Evolutionary conservation across 768 basidiomycete genomes (phyloP).

Genomic region (Jaapia argillacea): DNA sequence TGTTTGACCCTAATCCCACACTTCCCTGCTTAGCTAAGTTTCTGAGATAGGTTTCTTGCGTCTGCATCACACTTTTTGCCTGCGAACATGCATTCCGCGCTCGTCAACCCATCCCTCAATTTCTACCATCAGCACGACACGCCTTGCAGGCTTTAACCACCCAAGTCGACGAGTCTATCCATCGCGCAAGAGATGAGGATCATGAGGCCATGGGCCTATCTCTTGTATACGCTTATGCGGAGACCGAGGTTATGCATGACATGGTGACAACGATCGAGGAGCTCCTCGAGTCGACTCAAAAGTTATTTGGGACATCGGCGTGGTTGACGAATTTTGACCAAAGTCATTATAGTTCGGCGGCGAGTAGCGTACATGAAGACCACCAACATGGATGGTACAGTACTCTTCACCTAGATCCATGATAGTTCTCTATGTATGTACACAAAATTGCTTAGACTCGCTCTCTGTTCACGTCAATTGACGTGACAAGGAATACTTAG

Average conservation of each 20-base stretch:
- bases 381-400: slow-evolving; percentile 6
- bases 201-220: slow-evolving; percentile 24
- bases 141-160: slow-evolving; percentile 26
- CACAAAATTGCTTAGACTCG: no score
- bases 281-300: slow-evolving; percentile 27
- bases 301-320: slow-evolving; percentile 33
- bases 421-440: background rate
- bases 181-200: slow-evolving; percentile 15
- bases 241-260: slow-evolving; percentile 29
- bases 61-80: slow-evolving; percentile 38
- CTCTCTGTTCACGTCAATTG: no score
- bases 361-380: slow-evolving; percentile 1
- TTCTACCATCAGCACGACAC: slow-evolving; percentile 33
- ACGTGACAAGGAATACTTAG: no score
- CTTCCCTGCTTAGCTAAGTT: background rate
- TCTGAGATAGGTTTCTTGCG: slow-evolving; percentile 27
- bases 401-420: background rate
- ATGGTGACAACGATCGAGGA: slow-evolving; percentile 33
- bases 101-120: slow-evolving; percentile 37
- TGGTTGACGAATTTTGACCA: slow-evolving; percentile 23
- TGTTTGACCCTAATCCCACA: slow-evolving; percentile 5
- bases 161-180: slow-evolving; percentile 24
- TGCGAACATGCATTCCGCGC: slow-evolving; percentile 37
- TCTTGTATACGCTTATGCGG: slow-evolving; percentile 31
- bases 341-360: background rate